Base-by-base conservation (phyloP, 2,329 filamentous ascomycete genomes). In the Atkinsonella hypoxylon region DNA sequence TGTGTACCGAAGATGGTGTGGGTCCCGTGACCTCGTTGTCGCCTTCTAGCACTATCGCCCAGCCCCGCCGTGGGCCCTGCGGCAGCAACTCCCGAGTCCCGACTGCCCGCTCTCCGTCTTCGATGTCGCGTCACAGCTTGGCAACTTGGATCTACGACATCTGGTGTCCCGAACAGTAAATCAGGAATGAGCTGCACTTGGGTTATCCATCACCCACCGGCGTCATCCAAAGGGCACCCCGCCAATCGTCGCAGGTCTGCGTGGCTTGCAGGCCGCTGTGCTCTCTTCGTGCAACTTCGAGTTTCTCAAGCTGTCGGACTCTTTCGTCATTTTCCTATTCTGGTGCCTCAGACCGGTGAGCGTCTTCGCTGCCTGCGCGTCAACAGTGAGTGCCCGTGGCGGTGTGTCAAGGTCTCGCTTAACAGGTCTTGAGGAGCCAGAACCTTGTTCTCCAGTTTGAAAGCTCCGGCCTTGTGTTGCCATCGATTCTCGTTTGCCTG, bases 261-360 rank as follows among this genome's bases (percentile, higher is more conserved):
- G 34, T 48, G 48, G 41, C 38, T 45, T 46, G 50, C 46, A 53
- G 45, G 48, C 49, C 45, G 42, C 51, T 31, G 49, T 45, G n/a
- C 36, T 17, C 45, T 30, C 43, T 11, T 42, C 45, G 32, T 36
- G 38, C 45, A 18, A 47, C 40, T 17, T n/a, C 45, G 18, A 13
- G 17, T 39, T n/a, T 12, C 48, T 26, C 26, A 26, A 17, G 26
- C 32, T 31, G n/a, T 18, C 31, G 30, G 17, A 34, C 40, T 17
- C 15, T 40, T 44, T 48, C 30, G 45, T 45, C 50, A 30, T 39
- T 31, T 26, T 15, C 22, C 12, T 41, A 10, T 12, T 31, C 31
- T 26, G 34, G 17, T 43, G 38, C 44, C 41, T 39, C 31, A 17
- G 2, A 40, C 45, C 11, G 22, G 20, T 17, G n/a, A 36, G 36